phyloP scores from a whole-genome alignment of 345 rosid genomes.

The Dipteronia dyeriana region DNA sequence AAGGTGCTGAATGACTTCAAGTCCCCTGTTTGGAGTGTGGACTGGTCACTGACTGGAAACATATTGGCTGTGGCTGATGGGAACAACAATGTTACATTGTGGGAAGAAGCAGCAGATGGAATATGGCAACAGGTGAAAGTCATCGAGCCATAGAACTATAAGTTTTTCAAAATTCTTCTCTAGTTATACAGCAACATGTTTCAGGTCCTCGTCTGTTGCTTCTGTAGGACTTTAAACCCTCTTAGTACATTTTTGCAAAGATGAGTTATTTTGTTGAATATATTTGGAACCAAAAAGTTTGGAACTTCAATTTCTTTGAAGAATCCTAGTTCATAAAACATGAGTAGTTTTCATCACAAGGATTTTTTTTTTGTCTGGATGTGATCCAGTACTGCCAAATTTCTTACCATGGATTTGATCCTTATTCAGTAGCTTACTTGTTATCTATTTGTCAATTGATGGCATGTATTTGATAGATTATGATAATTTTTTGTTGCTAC shows the following conservation, averaged over 20 bases:
- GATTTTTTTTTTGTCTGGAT: not conserved
- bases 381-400: not conserved
- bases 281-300: not conserved
- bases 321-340: not conserved
- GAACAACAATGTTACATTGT: slow-evolving; percentile 21
- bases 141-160: slow-evolving; percentile 13
- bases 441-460: not conserved
- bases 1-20: slow-evolving; percentile 25
- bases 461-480: not conserved
- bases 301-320: not conserved
- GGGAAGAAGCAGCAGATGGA: slow-evolving; percentile 26
- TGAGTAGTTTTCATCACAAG: not conserved
- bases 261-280: not conserved
- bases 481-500: not conserved
- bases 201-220: not conserved
- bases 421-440: not conserved
- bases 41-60: slow-evolving; percentile 32
- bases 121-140: slow-evolving; percentile 25
- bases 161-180: not conserved
- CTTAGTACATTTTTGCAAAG: slow-evolving; percentile 4
- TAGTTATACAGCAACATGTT: slow-evolving; percentile 6
- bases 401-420: not conserved
- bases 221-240: not conserved
- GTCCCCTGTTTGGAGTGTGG: slow-evolving; percentile 24
- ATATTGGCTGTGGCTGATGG: slow-evolving; percentile 30